Evolutionary conservation across 2,329 filamentous ascomycete genomes (phyloP).

Genomic region (Botryosphaeria dothidea): DNA sequence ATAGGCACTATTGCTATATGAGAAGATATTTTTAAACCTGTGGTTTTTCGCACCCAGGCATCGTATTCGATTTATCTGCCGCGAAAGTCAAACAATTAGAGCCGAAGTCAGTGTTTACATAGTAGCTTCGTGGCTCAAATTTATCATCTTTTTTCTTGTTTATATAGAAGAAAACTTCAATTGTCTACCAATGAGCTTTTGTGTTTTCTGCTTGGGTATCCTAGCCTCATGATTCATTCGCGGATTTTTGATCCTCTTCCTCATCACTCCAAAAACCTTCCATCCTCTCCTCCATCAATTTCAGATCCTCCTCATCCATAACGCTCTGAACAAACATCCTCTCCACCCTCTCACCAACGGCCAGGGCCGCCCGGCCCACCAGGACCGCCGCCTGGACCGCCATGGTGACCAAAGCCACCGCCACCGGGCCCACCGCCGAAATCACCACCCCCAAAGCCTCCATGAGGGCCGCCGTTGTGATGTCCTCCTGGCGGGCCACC

Average conservation of each 20-base stretch:
- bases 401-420: not conserved
- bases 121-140: too few species aligned
- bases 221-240: too few species aligned
- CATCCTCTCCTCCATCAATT: not conserved
- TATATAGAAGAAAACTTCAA: too few species aligned
- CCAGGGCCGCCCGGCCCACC: constrained; percentile 14
- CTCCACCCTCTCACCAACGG: not conserved
- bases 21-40: too few species aligned
- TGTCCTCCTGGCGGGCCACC: not conserved
- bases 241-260: not conserved
- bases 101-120: too few species aligned
- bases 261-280: not conserved
- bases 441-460: constrained; percentile 1
- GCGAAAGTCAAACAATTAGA: too few species aligned
- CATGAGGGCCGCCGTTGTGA: not conserved
- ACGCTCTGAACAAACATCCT: not conserved
- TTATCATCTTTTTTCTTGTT: too few species aligned
- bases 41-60: too few species aligned
- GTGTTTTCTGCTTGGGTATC: too few species aligned
- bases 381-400: not conserved
- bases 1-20: too few species aligned
- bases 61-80: too few species aligned
- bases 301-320: not conserved
- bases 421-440: not conserved
- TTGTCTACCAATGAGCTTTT: too few species aligned